These are phyloP conservation scores for Ganoderma boninense DNA, from an alignment of 1,284 basidiomycete genomes.

Conservation along the genomic window DNA sequence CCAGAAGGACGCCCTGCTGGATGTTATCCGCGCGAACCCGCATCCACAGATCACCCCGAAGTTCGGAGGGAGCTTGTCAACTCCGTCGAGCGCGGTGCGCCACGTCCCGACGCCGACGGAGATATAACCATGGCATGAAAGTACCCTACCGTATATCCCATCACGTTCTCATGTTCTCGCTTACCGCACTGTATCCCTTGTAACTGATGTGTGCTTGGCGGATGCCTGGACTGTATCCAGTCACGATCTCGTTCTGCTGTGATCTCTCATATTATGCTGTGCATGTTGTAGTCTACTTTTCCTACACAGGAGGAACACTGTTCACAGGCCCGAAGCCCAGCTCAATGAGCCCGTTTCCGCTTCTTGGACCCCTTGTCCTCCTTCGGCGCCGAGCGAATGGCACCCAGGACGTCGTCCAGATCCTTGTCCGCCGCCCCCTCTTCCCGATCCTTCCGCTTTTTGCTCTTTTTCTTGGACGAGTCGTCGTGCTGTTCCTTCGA, in stretches of 20 bases:
- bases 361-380: conserved; percentile 40
- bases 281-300: conserved; percentile 10
- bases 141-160: not conserved
- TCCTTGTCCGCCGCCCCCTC: conserved; percentile 39
- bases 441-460: conserved; percentile 27
- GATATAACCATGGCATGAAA: conserved; percentile 40
- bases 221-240: not conserved
- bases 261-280: not conserved
- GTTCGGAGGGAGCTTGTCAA: conserved; percentile 88
- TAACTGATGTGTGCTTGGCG: not conserved
- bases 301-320: not conserved
- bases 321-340: not conserved
- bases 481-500: not conserved
- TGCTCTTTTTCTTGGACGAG: conserved; percentile 29
- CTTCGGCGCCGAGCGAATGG: conserved; percentile 53
- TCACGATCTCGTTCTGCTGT: not conserved
- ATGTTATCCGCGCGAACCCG: conserved; percentile 87
- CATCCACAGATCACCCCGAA: conserved; percentile 93
- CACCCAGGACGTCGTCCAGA: conserved; percentile 51
- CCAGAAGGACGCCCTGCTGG: conserved; percentile 97
- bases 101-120: conserved; percentile 59
- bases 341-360: conserved; percentile 35
- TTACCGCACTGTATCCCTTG: conserved; percentile 2
- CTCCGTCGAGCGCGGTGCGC: conserved; percentile 77
- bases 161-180: not conserved